A percentile compares a stretch with the other conserved stretches of the same genome.
Evolutionary conservation across 345 rosid species (phyloP).

Genomic region (Pugionium cornutum): DNA sequence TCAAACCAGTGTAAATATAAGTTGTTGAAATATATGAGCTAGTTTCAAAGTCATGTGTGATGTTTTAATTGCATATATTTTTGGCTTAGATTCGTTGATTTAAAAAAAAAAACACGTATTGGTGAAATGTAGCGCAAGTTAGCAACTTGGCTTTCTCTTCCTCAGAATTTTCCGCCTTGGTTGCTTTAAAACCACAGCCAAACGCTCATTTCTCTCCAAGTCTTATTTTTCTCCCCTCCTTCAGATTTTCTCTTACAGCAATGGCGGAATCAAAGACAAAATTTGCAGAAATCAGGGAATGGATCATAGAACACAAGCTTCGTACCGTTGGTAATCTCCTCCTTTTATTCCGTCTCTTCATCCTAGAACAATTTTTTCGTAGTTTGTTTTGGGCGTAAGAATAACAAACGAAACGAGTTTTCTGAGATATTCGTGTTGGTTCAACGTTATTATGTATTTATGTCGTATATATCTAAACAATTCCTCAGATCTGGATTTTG

Average conservation of each 20-base stretch:
- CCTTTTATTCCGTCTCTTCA: neutral
- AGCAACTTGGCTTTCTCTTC: conserved; percentile 32
- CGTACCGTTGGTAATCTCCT: conserved; percentile 73
- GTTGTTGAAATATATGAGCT: too few species aligned
- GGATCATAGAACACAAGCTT: conserved; percentile 89
- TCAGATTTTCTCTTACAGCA: neutral
- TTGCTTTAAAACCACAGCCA: conserved; percentile 28
- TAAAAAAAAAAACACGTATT: neutral
- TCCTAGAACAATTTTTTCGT: neutral
- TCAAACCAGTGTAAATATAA: too few species aligned
- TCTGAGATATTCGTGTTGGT: neutral
- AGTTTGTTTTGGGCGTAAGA: conserved; percentile 5
- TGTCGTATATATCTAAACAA: neutral
- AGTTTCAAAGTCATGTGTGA: too few species aligned
- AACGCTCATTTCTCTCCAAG: neutral
- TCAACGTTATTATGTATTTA: neutral
- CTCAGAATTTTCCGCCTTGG: conserved; percentile 13
- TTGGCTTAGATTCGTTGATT: too few species aligned
- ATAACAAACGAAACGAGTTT: neutral
- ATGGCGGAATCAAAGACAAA: conserved; percentile 75
- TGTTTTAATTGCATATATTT: too few species aligned
- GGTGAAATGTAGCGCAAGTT: conserved; percentile 21
- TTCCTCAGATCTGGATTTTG: neutral
- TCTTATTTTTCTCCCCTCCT: neutral
- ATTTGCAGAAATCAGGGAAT: conserved; percentile 62